Conservation (phyloP, 1,284 basidiomycete species). For the Sphagnurus paluster region DNA sequence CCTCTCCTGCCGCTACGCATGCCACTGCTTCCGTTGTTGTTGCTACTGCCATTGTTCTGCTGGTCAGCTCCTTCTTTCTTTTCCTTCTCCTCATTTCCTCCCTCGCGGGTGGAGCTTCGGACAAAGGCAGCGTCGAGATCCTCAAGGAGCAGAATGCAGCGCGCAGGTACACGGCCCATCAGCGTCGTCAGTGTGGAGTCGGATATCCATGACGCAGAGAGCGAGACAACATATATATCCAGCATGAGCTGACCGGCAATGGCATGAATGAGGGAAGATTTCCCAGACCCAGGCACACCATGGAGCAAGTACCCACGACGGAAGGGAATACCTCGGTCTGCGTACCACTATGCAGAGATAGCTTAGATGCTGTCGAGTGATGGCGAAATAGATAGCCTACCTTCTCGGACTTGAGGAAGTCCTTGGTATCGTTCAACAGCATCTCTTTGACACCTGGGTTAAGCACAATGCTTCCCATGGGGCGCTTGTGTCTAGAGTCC, state of each 20-base stretch:
- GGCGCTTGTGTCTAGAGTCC: constrained; percentile 78
- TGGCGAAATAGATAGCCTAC: constrained; percentile 32
- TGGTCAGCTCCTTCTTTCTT: constrained; percentile 27
- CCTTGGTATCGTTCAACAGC: constrained; percentile 75
- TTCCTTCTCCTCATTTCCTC: constrained; percentile 39
- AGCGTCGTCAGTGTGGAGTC: constrained; percentile 74
- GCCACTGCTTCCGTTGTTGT: constrained; percentile 15
- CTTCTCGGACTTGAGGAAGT: constrained; percentile 80
- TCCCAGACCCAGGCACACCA: constrained; percentile 79
- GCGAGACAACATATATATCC: constrained; percentile 77
- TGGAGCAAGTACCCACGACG: constrained; percentile 82
- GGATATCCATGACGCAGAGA: constrained; percentile 78
- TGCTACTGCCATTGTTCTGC: constrained; percentile 15
- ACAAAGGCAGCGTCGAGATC: constrained; percentile 85
- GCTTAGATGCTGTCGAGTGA: background rate
- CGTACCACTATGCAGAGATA: constrained; percentile 50
- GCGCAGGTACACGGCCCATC: constrained; percentile 78
- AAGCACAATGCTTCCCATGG: constrained; percentile 76
- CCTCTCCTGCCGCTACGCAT: constrained; percentile 35
- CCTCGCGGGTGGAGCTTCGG: constrained; percentile 63
- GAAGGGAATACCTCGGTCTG: constrained; percentile 76
- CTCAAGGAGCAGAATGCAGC: constrained; percentile 83
- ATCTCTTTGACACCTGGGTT: constrained; percentile 85
- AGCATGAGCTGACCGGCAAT: constrained; percentile 80
- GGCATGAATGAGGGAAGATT: constrained; percentile 81